Evolutionary conservation across 352 stramenopile genomes (phyloP), one percentile per base, ranked within the genome.

Genomic region (Phytophthora rubi): DNA sequence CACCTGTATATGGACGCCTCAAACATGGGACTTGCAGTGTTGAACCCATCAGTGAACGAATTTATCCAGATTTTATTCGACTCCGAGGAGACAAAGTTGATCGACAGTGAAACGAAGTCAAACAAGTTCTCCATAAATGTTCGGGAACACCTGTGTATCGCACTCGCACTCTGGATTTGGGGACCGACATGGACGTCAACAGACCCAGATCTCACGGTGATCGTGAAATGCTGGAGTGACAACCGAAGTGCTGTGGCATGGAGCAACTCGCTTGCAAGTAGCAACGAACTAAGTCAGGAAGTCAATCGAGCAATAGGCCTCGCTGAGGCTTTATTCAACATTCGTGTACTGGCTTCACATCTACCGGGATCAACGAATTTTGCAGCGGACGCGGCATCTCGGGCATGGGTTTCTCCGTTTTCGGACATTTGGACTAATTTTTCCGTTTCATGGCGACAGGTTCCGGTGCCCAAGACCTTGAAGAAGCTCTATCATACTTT

Each of bases 1-100:
- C 51, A 56, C n/a, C 16, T 42, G 23, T 56, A 56, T 13, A 56
- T 56, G 51, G 28, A 56, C 51, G 51, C 51, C 3, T 56, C 37
- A 8, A 10, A 45, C 37, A 26, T 26, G 23, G 23, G 23, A 0
- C 23, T 26, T 3, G 23, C 23, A 26, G 23, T 26, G 23, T 3
- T 45, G n/a, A 45, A 45, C 37, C 37, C 37, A 10, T 45, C 37
- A 10, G 37, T 10, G 9, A 45, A 45, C 15, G 10, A 45, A 45
- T 45, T 45, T 45, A 45, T 45, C 10, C 37, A 45, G 15, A 18
- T 45, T 45, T 8, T 10, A 16, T 45, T 45, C 37, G 37, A 45
- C 37, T 45, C 37, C 37, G 37, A 45, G 4, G 37, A 45, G 15
- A 45, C 10, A 45, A 45, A 45, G 37, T 3, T 2, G 37, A 45